A percentile compares a stretch with the other conserved stretches of the same genome.
phyloP scores from a whole-genome alignment of 108 stramenopile species.

The Nitzschia putrida region DNA sequence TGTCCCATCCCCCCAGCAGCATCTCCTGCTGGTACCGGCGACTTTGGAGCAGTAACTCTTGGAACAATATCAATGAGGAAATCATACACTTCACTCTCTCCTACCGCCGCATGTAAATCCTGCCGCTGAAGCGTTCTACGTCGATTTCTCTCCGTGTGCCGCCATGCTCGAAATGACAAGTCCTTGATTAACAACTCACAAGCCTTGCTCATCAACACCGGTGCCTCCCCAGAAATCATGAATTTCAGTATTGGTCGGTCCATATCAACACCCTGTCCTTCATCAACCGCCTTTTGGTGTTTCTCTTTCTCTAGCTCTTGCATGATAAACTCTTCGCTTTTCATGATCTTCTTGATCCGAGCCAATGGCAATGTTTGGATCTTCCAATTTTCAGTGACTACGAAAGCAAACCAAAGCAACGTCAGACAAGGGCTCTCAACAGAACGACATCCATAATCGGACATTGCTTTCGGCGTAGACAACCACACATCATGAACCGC shows the following conservation, averaged over 20 bases:
- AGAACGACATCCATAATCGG: neutral
- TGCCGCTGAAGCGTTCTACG: conserved; percentile 58
- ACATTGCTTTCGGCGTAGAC: neutral
- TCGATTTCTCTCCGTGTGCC: conserved; percentile 56
- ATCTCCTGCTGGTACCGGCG: conserved; percentile 12
- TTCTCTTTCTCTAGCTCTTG: conserved; percentile 47
- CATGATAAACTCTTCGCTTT: conserved; percentile 81
- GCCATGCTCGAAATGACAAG: conserved; percentile 62
- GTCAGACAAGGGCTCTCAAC: neutral
- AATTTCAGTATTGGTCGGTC: conserved; percentile 41
- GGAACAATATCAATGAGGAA: conserved; percentile 81
- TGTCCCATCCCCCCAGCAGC: conserved; percentile 23
- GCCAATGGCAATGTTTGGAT: conserved; percentile 75
- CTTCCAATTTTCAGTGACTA: conserved; percentile 67
- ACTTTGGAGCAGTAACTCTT: conserved; percentile 40
- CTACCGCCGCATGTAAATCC: conserved; percentile 67
- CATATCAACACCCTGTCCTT: conserved; percentile 15
- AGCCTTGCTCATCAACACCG: conserved; percentile 68
- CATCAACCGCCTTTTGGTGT: conserved; percentile 21
- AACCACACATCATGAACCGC: neutral
- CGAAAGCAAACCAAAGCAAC: neutral
- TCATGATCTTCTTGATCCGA: conserved; percentile 96
- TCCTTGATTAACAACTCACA: conserved; percentile 73
- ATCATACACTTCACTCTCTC: conserved; percentile 70
- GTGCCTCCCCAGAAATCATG: conserved; percentile 73